Evolutionary conservation across 345 rosid species (phyloP), one percentile per base, ranked within the genome.

Genomic region (Atalantia buxifolia): DNA sequence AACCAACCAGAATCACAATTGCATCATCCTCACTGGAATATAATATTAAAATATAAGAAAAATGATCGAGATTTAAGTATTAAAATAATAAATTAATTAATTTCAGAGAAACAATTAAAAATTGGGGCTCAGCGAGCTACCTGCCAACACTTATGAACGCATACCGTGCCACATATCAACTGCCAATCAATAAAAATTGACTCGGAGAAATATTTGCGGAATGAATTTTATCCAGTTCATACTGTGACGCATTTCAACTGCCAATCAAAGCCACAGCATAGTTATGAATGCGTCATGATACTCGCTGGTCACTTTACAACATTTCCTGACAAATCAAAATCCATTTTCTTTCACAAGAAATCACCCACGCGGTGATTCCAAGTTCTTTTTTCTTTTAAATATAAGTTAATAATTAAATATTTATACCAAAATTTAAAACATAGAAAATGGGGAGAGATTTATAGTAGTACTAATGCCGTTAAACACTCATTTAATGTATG

Each of bases 391-490:
- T 35, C 2, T 2, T 30, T 16, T 50, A 33, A 16, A 50, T 18
- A 50, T 5, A 50, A 4, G 1, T 50, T 50, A 16, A 1, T 50
- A 50, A 50, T 50, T 50, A 50, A 50, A 50, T 14, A 14, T 50
- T 18, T 50, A 18, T 53, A 53, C 7, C n/a, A 4, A 53, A 53
- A 53, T 16, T 53, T 53, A 1, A 53, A 53, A 18, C 2, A 48
- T 48, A 14, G 1, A 16, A 48, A 48, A 48, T 48, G 1, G 13
- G 4, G 0, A 40, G 45, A 40, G 50, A 42, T 42, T 12, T 42
- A 3, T 1, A 9, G 45, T 9, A 9, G 45, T 40, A 10, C 13
- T 1, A 10, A 0, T 0, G 0, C 1, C 0, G 7, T 42, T 10
- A 2, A 10, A 42, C 48, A 42, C 0, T 40, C 3, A 40, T 9